Base-by-base conservation (phyloP, 1,139 yeast genomes). In the Sugiyamaella pinicola region DNA sequence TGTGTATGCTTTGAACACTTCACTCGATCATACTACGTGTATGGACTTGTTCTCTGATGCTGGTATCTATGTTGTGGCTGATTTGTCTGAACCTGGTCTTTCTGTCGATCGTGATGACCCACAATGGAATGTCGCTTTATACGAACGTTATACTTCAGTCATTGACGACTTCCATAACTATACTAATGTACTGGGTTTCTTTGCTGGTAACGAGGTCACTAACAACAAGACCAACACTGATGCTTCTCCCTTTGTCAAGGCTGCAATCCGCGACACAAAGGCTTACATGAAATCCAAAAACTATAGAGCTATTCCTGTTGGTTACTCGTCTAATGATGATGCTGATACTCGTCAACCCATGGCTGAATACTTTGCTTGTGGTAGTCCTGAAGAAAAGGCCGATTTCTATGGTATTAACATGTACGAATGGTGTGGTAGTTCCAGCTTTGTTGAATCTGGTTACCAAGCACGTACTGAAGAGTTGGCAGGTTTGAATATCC, bases 271-370 rank as follows among this genome's bases (percentile, higher is more conserved):
- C 53, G 98, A 93, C 71, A 79, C 89, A 74, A 91, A 93, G 72
- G 69, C 74, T 31, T 93, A 87, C 70, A 84, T 90, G 59, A 70
- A 74, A 43, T 63, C 68, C 28, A 81, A 87, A 66, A 69, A 81
- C 8, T 79, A 83, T 29, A 78, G 99, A 58, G 63, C 69, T 12
- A 82, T 93, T 43, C 99, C 99, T 0, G 93, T 93, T 38, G 99
- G 99, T 0, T 93, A 93, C 71, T 87, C 98, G 0, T 96, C 97
- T 1, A 97, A 97, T n/a, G 99, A 95, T 71, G 96, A 89, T 67
- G 76, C 89, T 58, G 75, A 63, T 45, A 71, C 68, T 58, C 65
- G 74, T 33, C 61, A 64, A 58, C 64, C 64, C 60, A 76, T 90
- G 57, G 89, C 97, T 8, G 78, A 82, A 55, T 93, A 90, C 70